Evolutionary conservation across 257 asterid genomes (phyloP), one percentile per base, ranked within the genome.

Genomic region (Ocimum tenuiflorum): DNA sequence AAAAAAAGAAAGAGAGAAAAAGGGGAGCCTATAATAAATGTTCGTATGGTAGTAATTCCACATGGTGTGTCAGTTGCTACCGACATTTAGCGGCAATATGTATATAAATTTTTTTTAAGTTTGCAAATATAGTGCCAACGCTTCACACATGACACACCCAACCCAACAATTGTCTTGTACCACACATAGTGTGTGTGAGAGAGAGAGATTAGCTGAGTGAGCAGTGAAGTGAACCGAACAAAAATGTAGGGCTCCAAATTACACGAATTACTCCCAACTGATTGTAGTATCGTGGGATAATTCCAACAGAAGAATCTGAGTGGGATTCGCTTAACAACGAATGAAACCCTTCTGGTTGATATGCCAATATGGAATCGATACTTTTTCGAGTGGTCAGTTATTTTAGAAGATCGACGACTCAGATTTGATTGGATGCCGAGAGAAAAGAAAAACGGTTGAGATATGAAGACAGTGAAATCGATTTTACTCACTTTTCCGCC

Each of bases 401-500:
- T 36, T 46, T 59, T 15, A 29, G 43, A 42, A 49, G 57, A 83
- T 80, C 13, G 13, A 69, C 65, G 79, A 78, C 63, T 46, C 42
- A 11, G 50, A 20, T 73, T 39, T 51, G 58, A 73, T 43, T 14
- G 67, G 31, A 4, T 27, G 31, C 31, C 2, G 2, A 27, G 31
- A 27, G 4, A 27, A 27, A 4, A 27, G 61, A 54, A 77, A 27
- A 31, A 74, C 72, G 81, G 82, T 33, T 62, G 56, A 50, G 73
- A 78, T 74, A 31, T 47, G 31, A 60, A 18, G 38, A 56, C 24
- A 53, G 31, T 65, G 49, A 60, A 31, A 15, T 13, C n/a, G n/a
- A n/a, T n/a, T n/a, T n/a, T n/a, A n/a, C 78, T 63, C 67, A 88
- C 96, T 79, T 82, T 41, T 73, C 75, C 73, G 81, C 87, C 88